These are phyloP conservation scores for Phialophora expanda DNA, from an alignment of 2,329 filamentous ascomycete species.

Conservation along the genomic window DNA sequence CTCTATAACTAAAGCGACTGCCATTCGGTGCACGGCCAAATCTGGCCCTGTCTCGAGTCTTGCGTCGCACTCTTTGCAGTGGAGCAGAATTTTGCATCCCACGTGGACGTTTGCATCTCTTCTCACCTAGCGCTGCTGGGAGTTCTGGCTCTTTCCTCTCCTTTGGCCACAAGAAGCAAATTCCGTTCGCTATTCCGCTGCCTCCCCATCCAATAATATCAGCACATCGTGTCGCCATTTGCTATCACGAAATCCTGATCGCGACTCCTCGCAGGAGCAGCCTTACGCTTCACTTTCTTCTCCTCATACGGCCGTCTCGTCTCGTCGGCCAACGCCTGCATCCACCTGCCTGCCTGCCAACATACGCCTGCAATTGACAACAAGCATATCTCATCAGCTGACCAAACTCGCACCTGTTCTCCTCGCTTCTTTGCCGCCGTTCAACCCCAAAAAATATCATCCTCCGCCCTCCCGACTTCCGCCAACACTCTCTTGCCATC, in stretches of 20 bases:
- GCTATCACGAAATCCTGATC: slow-evolving; percentile 1
- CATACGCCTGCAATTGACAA: slow-evolving; percentile 11
- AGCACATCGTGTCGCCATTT: slow-evolving; percentile 11
- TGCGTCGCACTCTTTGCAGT: not conserved
- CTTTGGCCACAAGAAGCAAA: slow-evolving; percentile 5
- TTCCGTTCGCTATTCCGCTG: slow-evolving; percentile 15
- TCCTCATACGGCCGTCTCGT: slow-evolving; percentile 1
- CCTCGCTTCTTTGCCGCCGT: slow-evolving; percentile 22
- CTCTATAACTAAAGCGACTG: not conserved
- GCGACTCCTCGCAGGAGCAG: slow-evolving; percentile 12
- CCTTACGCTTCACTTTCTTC: slow-evolving; percentile 16
- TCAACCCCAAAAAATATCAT: not conserved
- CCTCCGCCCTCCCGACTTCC: slow-evolving; percentile 19
- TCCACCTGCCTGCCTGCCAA: not conserved
- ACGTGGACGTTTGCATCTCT: slow-evolving; percentile 23
- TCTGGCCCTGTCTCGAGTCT: slow-evolving; percentile 1
- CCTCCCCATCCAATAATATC: slow-evolving; percentile 15
- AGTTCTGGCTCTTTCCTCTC: slow-evolving; percentile 11
- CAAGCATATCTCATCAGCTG: slow-evolving; percentile 22
- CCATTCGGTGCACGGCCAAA: not conserved
- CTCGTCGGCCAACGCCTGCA: not conserved
- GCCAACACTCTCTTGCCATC: slow-evolving; percentile 1
- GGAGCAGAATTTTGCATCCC: slow-evolving; percentile 21
- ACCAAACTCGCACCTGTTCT: slow-evolving; percentile 20
- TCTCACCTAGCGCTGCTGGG: not conserved